Base-by-base conservation (phyloP, 257 asterid species). In the Solanum piurae region DNA sequence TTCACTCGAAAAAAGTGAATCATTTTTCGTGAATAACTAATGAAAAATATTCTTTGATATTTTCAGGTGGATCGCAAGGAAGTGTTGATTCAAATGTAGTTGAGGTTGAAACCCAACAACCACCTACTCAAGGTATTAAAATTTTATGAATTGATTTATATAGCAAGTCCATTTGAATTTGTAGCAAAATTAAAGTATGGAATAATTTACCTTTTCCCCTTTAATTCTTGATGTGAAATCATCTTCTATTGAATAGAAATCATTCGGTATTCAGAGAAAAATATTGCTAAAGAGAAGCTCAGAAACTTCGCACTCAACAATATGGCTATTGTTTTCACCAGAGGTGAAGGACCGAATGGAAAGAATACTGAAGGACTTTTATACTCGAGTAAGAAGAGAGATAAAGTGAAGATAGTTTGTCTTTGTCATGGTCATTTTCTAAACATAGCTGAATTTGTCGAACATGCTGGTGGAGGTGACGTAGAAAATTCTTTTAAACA, bases 371-470 rank as follows among this genome's bases (percentile, higher is more conserved):
- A 93, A 7, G 99, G 98, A 9, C 91, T 94, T 87, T 85, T 96
- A 86, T 94, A 94, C 86, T 88, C 90, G 79, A 92, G 90, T 86
- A 87, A 40, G 85, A 94, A 91, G 37, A 95, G 94, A 23, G 98
- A 94, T 84, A 97, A 92, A 8, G 94, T 94, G 27, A 94, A 87
- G 38, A 96, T 96, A 21, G 89, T 95, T 14, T 96, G 98, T 34
- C 97, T 93, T 23, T 95, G 99, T 89, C 99, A 95, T 84, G 98
- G 98, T 69, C 11, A 27, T 55, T 94, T 93, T 60, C 90, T 94
- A 9, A 90, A 98, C 1, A 96, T 98, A 2, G 94, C 94, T 3
- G 95, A 95, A 85, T 96, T 96, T 83, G 88, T 94, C 21, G 89
- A 88, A 91, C 98, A 95, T 55, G 99, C 93, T 2, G 98, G 99